A percentile compares a stretch with the other conserved stretches of the same genome.
Evolutionary conservation across 805 yeast genomes (phyloP).

Genomic region (Candida tallmaniae): DNA sequence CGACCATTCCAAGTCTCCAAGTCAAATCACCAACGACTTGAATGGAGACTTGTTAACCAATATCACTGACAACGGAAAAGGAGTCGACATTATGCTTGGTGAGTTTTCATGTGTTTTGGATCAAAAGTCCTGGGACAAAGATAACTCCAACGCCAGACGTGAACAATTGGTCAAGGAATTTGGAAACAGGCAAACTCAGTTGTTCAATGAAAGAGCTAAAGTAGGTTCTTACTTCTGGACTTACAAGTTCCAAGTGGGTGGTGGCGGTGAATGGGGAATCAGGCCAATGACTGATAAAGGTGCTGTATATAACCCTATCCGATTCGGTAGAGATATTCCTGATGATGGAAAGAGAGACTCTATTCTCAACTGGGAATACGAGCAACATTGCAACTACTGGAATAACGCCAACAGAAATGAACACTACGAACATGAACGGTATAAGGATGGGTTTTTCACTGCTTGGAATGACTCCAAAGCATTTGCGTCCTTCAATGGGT

Average conservation of each 20-base stretch:
- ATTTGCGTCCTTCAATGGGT: constrained; percentile 65
- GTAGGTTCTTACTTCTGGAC: constrained; percentile 91
- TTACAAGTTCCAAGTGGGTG: constrained; percentile 77
- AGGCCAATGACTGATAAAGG: constrained; percentile 68
- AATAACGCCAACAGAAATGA: constrained; percentile 48
- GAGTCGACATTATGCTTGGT: constrained; percentile 75
- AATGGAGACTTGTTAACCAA: constrained; percentile 46
- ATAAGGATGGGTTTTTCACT: constrained; percentile 66
- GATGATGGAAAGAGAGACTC: constrained; percentile 38
- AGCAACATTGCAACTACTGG: constrained; percentile 68
- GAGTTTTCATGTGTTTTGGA: constrained; percentile 89
- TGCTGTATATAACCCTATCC: constrained; percentile 27
- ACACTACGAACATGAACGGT: constrained; percentile 77
- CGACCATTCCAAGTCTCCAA: constrained; percentile 65
- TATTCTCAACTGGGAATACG: constrained; percentile 29
- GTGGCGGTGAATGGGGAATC: constrained; percentile 97
- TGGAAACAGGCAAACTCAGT: constrained; percentile 51
- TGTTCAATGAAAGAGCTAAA: constrained; percentile 50
- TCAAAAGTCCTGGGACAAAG: constrained; percentile 65
- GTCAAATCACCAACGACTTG: constrained; percentile 57
- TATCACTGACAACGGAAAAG: constrained; percentile 36
- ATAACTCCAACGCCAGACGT: constrained; percentile 39
- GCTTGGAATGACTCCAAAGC: constrained; percentile 72
- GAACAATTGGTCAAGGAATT: constrained; percentile 53
- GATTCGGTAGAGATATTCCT: constrained; percentile 31